These are phyloP conservation scores for Diaporthe sp. DNA, from an alignment of 2,329 filamentous ascomycete genomes.

Conservation along the genomic window DNA sequence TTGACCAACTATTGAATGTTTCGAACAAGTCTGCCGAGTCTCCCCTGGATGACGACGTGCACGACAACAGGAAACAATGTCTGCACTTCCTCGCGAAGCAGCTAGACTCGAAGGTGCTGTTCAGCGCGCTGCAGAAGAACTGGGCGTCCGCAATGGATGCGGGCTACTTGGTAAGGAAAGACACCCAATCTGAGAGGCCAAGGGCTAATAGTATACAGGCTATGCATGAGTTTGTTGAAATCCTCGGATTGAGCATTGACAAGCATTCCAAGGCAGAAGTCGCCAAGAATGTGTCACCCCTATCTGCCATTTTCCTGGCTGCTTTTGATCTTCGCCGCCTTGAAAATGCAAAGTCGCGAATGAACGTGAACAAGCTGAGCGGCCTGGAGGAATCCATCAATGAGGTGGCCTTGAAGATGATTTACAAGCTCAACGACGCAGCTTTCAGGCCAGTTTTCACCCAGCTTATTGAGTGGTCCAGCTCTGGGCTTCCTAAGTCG, in stretches of 20 bases:
- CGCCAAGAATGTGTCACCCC: conserved; percentile 77
- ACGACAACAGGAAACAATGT: conserved; percentile 77
- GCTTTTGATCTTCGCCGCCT: conserved; percentile 76
- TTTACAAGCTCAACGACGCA: conserved; percentile 96
- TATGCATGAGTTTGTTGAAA: conserved; percentile 76
- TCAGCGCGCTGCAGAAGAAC: conserved; percentile 79
- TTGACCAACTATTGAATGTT: conserved; percentile 79
- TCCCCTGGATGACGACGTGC: conserved; percentile 71
- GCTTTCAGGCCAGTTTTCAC: conserved; percentile 93
- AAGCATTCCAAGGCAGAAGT: conserved; percentile 83
- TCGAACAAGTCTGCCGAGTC: conserved; percentile 80
- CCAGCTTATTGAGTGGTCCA: conserved; percentile 86
- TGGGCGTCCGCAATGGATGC: conserved; percentile 76
- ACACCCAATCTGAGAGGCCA: background rate
- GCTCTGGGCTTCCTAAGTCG: conserved; percentile 71
- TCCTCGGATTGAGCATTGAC: conserved; percentile 80
- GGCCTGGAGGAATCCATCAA: conserved; percentile 77
- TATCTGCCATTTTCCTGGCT: conserved; percentile 76
- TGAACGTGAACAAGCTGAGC: conserved; percentile 55
- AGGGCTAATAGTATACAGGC: conserved; percentile 64
- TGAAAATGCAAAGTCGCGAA: conserved; percentile 62
- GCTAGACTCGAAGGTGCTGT: conserved; percentile 82
- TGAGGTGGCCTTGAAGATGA: conserved; percentile 85
- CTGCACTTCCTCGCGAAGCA: conserved; percentile 82
- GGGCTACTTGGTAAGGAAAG: conserved; percentile 71